Percentiles rank a stretch among this genome's conserved stretches.
These are phyloP conservation scores for Tylopilus intermedius DNA, from an alignment of 768 basidiomycete genomes.

Conservation along the genomic window DNA sequence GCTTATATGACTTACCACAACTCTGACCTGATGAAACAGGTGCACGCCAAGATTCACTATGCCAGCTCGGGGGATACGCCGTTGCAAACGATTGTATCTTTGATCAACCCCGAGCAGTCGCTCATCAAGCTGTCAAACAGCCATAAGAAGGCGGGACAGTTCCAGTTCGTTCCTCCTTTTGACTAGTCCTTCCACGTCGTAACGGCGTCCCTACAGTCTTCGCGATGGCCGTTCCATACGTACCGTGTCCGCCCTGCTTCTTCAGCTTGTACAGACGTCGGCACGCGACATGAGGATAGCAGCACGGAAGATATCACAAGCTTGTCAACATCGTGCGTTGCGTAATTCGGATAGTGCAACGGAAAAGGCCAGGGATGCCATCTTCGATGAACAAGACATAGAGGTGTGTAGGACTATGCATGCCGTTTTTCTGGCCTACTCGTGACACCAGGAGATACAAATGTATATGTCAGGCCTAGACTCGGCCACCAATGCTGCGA, in stretches of 20 bases:
- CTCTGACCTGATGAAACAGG: background rate
- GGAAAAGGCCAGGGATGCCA: constrained; percentile 47
- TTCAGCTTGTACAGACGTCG: constrained; percentile 94
- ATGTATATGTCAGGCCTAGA: constrained; percentile 71
- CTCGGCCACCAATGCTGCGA: constrained; percentile 78
- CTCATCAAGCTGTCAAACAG: too few species aligned
- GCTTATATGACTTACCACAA: background rate
- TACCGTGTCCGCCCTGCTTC: constrained; percentile 85
- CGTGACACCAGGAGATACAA: constrained; percentile 52
- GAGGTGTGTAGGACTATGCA: constrained; percentile 40
- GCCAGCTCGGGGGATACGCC: background rate
- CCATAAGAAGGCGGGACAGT: too few species aligned
- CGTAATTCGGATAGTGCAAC: constrained; percentile 55
- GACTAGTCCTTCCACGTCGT: background rate
- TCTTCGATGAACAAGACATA: constrained; percentile 63
- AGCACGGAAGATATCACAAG: constrained; percentile 56
- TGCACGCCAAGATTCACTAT: background rate
- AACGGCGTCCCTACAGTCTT: constrained; percentile 45
- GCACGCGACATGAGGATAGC: constrained; percentile 81
- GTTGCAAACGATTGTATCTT: background rate
- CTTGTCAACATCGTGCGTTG: constrained; percentile 58
- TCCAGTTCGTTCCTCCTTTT: constrained; percentile 17
- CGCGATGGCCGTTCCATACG: constrained; percentile 89
- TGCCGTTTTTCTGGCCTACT: background rate
- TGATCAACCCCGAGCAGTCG: background rate